These are phyloP conservation scores for Oryza meridionalis DNA, from an alignment of 176 grass and related monocot species.

Conservation along the genomic window DNA sequence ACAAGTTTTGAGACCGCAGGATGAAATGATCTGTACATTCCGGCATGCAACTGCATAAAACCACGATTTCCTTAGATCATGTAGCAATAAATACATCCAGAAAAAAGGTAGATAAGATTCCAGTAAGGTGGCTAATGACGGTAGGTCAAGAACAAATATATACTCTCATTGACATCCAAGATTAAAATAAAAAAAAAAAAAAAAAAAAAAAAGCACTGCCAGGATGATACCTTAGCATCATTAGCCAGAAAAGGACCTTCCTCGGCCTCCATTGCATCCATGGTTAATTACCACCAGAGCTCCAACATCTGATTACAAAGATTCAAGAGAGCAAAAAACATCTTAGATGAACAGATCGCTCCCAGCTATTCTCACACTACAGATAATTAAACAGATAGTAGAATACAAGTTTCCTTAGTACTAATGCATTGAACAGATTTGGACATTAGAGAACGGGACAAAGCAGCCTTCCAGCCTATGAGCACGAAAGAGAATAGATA, in stretches of 20 bases:
- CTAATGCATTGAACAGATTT: constrained; percentile 9
- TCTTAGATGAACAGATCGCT: constrained; percentile 35
- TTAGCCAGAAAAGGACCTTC: constrained; percentile 68
- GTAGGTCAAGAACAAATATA: constrained; percentile 16
- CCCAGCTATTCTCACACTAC: constrained; percentile 26
- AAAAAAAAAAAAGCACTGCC: constrained; percentile 32
- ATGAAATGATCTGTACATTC: constrained; percentile 71
- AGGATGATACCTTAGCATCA: constrained; percentile 79
- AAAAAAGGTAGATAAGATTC: not conserved
- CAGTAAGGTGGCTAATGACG: not conserved
- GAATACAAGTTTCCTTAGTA: not conserved
- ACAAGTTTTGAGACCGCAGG: constrained; percentile 74
- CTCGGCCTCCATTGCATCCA: constrained; percentile 68
- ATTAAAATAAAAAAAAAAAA: no score
- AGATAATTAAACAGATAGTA: not conserved
- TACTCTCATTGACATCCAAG: not conserved
- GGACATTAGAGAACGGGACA: constrained; percentile 8
- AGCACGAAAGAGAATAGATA: constrained; percentile 11
- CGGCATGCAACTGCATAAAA: constrained; percentile 74
- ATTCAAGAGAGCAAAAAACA: constrained; percentile 31
- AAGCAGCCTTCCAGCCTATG: constrained; percentile 18
- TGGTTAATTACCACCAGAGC: constrained; percentile 41
- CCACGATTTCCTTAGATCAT: constrained; percentile 24
- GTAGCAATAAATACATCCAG: constrained; percentile 6
- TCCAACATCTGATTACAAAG: constrained; percentile 48